Conservation (phyloP, 139 green algal genomes). For the Chlamydomonas asymmetrica region DNA sequence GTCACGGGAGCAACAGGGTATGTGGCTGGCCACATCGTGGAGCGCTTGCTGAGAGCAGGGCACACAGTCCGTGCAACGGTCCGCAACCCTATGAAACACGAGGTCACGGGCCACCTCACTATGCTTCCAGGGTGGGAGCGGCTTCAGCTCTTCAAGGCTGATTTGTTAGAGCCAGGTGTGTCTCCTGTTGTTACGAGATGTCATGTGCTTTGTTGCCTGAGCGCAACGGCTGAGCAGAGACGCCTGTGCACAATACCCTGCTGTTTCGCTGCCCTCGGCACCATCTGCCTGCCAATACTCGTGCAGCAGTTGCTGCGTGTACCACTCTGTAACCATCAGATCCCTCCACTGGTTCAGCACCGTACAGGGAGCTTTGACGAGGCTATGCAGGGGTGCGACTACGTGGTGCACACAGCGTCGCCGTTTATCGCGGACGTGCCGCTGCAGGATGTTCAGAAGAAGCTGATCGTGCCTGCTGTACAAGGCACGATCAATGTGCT, state of each 20-base stretch:
- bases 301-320: neutral
- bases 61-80: conserved; percentile 40
- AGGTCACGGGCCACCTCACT: conserved; percentile 11
- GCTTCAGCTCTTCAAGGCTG: conserved; percentile 45
- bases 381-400: conserved; percentile 38
- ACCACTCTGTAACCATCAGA: neutral
- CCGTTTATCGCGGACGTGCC: conserved; percentile 36
- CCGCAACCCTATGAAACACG: conserved; percentile 21
- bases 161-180: conserved; percentile 23
- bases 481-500: conserved; percentile 55
- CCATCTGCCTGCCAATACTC: no score
- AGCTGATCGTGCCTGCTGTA: conserved; percentile 50
- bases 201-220: neutral
- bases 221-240: no score
- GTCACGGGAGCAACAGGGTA: conserved; percentile 48
- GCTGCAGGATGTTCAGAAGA: neutral
- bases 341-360: neutral
- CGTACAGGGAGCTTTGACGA: conserved; percentile 27
- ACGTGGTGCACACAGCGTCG: conserved; percentile 58
- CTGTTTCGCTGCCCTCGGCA: no score
- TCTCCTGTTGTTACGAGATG: neutral
- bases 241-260: no score
- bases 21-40: conserved; percentile 47
- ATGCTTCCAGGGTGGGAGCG: conserved; percentile 42
- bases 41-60: conserved; percentile 49